Conservation (phyloP, 2,329 filamentous ascomycete genomes). For the Alternaria sp. region DNA sequence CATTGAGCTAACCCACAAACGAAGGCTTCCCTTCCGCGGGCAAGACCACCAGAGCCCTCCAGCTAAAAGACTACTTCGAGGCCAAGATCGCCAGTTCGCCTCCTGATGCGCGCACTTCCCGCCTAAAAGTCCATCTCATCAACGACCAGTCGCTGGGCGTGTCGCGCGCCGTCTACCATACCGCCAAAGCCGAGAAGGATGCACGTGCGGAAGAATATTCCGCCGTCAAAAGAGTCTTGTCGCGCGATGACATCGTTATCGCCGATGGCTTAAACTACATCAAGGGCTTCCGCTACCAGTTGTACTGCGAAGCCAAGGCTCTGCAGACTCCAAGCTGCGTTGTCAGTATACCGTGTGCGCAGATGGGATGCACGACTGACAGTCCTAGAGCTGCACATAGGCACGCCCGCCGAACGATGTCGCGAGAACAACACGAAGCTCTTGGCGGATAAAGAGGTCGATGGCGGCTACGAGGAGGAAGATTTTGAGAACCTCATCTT, state of each 20-base stretch:
- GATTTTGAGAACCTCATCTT: conserved; percentile 83
- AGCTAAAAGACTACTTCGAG: conserved; percentile 70
- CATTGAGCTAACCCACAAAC: conserved; percentile 60
- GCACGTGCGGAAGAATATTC: conserved; percentile 77
- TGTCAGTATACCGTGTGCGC: conserved; percentile 52
- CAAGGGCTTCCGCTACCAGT: conserved; percentile 86
- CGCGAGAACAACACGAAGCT: conserved; percentile 66
- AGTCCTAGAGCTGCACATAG: conserved; percentile 61
- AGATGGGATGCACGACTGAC: conserved; percentile 33
- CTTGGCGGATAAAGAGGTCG: conserved; percentile 50
- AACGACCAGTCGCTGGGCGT: conserved; percentile 76
- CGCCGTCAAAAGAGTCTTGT: conserved; percentile 78
- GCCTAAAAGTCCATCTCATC: conserved; percentile 74
- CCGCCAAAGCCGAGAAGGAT: conserved; percentile 81
- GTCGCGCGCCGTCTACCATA: conserved; percentile 74
- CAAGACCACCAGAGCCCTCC: conserved; percentile 65
- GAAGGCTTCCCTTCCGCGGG: conserved; percentile 69
- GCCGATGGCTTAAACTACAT: conserved; percentile 86
- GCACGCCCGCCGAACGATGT: conserved; percentile 63
- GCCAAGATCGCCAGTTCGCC: conserved; percentile 60
- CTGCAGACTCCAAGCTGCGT: conserved; percentile 77
- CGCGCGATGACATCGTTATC: conserved; percentile 76
- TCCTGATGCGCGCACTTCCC: conserved; percentile 53
- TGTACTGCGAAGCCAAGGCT: conserved; percentile 85
- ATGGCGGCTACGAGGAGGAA: conserved; percentile 60